These are phyloP conservation scores for Aureoboletus auriporus DNA, from an alignment of 768 basidiomycete species.

Conservation along the genomic window DNA sequence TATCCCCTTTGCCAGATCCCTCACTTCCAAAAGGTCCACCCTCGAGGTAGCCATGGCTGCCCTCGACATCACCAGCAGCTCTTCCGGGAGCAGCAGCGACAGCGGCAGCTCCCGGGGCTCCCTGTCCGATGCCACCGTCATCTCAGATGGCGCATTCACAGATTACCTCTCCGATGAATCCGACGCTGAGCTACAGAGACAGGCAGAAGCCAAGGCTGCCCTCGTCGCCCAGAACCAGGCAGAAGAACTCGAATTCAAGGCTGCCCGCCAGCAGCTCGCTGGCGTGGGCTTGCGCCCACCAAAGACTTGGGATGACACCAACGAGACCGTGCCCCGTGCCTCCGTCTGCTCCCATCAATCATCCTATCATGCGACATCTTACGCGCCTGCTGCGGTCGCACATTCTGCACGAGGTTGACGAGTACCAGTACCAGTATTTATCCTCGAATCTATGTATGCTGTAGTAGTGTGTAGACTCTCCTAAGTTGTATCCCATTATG, in stretches of 20 bases:
- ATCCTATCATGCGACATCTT: conserved; percentile 26
- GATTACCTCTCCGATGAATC: conserved; percentile 92
- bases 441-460: conserved; percentile 25
- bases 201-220: conserved; percentile 78
- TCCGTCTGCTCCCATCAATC: conserved; percentile 26
- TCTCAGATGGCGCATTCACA: conserved; percentile 84
- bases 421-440: conserved; percentile 16
- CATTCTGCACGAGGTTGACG: conserved; percentile 28
- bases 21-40: conserved; percentile 27
- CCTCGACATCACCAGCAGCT: conserved; percentile 33
- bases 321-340: conserved; percentile 29
- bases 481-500: conserved; percentile 19
- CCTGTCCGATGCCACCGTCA: conserved; percentile 70
- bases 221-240: conserved; percentile 74
- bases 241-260: conserved; percentile 79
- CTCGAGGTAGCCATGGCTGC: conserved; percentile 38
- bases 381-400: conserved; percentile 22
- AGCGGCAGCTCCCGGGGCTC: conserved; percentile 48
- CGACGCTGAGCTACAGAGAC: conserved; percentile 83
- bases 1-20: conserved; percentile 31
- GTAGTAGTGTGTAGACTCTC: conserved; percentile 10
- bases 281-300: conserved; percentile 73
- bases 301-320: conserved; percentile 66
- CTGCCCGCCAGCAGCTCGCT: conserved; percentile 74
- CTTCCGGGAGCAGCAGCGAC: conserved; percentile 62